Percentiles rank a stretch among this genome's conserved stretches.
phyloP scores from a whole-genome alignment of 495 filamentous ascomycete genomes.

The Penicillium flavigenum region DNA sequence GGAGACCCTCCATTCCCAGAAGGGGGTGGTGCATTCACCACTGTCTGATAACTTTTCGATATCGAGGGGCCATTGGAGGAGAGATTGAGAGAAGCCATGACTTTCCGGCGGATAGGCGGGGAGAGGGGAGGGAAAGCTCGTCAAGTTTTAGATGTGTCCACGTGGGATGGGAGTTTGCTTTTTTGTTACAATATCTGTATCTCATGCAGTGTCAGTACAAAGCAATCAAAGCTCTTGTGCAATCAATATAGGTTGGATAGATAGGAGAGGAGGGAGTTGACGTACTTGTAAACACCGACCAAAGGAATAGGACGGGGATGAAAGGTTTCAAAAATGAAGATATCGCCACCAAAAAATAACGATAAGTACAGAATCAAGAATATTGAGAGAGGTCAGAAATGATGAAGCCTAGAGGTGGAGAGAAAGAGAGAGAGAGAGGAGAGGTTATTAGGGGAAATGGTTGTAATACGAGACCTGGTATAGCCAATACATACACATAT shows the following conservation, averaged over 20 bases:
- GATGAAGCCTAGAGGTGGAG: conserved; percentile 7
- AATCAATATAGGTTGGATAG: not conserved
- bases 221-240: not conserved
- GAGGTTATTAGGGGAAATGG: not conserved
- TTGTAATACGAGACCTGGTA: not conserved
- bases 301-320: not conserved
- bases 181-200: conserved; percentile 4
- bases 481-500: not conserved
- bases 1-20: conserved; percentile 60
- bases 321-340: not conserved
- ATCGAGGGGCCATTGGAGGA: conserved; percentile 90
- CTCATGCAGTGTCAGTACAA: not conserved
- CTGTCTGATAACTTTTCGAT: conserved; percentile 83
- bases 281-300: conserved; percentile 1
- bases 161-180: conserved; percentile 4
- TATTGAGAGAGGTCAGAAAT: not conserved
- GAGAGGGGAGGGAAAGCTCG: not conserved
- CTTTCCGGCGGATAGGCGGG: conserved; percentile 12
- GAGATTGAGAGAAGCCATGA: conserved; percentile 89
- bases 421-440: not conserved
- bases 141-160: not conserved
- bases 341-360: not conserved
- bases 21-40: conserved; percentile 70
- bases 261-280: not conserved
- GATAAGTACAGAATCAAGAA: not conserved